These are phyloP conservation scores for Botrytis aclada DNA, from an alignment of 2,329 filamentous ascomycete species.

Conservation along the genomic window DNA sequence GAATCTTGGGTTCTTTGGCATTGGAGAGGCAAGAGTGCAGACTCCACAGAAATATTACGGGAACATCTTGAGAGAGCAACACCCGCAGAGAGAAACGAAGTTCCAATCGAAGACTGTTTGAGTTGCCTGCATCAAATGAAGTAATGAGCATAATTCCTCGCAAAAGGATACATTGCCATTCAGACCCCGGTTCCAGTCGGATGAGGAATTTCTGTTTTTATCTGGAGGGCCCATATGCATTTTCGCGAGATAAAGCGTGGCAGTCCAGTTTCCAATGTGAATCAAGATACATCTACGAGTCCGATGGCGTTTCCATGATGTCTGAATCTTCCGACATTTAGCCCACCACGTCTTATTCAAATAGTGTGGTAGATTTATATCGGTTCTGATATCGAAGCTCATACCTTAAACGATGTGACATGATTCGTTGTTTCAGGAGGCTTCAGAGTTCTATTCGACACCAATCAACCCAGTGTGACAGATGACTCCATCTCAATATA, in stretches of 20 bases:
- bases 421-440: too few relatives aligned
- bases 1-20: neutral
- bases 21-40: neutral
- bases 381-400: neutral
- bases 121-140: neutral
- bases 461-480: too few relatives aligned
- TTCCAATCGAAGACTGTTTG: neutral
- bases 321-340: too few relatives aligned
- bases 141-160: neutral
- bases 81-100: neutral
- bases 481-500: too few relatives aligned
- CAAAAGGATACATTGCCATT: neutral
- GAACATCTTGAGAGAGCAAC: neutral
- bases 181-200: neutral
- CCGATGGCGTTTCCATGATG: too few relatives aligned
- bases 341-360: too few relatives aligned
- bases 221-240: neutral
- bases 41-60: neutral
- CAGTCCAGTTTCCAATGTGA: too few relatives aligned
- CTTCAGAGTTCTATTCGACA: too few relatives aligned
- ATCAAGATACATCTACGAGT: neutral
- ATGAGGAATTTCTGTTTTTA: neutral
- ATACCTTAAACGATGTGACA: neutral
- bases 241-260: fast-evolving
- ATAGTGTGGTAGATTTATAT: too few relatives aligned